phyloP scores from a whole-genome alignment of 768 basidiomycete species.

The Thelephora ganbajun region DNA sequence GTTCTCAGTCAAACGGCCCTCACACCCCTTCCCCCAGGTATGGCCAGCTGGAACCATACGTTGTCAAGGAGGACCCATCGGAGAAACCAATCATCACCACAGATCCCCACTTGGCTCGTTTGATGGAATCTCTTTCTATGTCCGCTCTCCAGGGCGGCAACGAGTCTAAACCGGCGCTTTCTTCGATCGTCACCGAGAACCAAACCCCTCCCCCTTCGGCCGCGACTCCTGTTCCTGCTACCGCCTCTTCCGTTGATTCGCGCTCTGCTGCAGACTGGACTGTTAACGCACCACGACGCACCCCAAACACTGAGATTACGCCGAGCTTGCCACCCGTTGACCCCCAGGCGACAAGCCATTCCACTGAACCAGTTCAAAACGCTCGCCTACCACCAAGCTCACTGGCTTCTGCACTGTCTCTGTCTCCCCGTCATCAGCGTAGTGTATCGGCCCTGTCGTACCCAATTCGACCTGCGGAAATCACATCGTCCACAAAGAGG shows the following conservation, averaged over 20 bases:
- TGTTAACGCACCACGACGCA: slow-evolving; percentile 2
- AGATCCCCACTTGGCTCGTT: slow-evolving; percentile 60
- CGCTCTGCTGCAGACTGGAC: slow-evolving; percentile 4
- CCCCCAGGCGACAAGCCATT: not conserved
- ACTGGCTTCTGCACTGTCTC: slow-evolving; percentile 8
- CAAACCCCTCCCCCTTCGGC: not conserved
- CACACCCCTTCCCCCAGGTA: slow-evolving; percentile 53
- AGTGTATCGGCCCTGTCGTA: slow-evolving; percentile 50
- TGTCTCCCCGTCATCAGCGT: slow-evolving; percentile 25
- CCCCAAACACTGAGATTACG: not conserved
- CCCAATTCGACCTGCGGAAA: slow-evolving; percentile 36
- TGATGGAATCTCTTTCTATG: slow-evolving; percentile 46
- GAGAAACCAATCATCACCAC: slow-evolving; percentile 21
- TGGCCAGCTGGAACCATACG: slow-evolving; percentile 23
- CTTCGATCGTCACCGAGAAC: slow-evolving; percentile 1
- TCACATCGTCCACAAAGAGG: slow-evolving; percentile 45
- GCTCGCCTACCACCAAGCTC: not conserved
- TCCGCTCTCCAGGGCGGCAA: slow-evolving; percentile 29
- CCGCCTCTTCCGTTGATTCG: not conserved
- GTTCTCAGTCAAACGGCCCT: slow-evolving; percentile 48
- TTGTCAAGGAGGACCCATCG: slow-evolving; percentile 10
- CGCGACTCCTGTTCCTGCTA: slow-evolving; percentile 2
- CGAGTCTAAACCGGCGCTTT: slow-evolving; percentile 4
- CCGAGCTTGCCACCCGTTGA: not conserved
- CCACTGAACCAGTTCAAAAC: not conserved